Conservation (phyloP, 192 early-diverging fungal genomes). For the Phlyctochytrium planicorne region DNA sequence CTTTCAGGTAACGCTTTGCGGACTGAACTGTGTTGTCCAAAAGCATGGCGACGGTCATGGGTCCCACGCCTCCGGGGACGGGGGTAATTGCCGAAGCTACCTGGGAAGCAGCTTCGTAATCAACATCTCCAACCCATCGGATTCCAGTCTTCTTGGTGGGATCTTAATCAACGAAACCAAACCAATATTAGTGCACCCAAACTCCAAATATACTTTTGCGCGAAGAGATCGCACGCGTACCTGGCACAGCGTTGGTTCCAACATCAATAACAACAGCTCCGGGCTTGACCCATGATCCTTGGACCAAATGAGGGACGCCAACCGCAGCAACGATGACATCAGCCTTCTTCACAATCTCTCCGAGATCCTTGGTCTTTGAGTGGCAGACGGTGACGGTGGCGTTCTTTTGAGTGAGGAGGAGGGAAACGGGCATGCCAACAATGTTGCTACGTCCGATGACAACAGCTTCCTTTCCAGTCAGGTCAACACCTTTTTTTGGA, state of each 20-base stretch:
- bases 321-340: constrained; percentile 93
- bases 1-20: constrained; percentile 69
- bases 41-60: constrained; percentile 99
- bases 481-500: constrained; percentile 61
- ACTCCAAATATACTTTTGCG: background rate
- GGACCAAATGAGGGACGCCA: constrained; percentile 75
- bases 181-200: background rate
- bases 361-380: constrained; percentile 74
- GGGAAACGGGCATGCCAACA: constrained; percentile 85
- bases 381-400: constrained; percentile 97
- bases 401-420: constrained; percentile 75
- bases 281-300: constrained; percentile 92
- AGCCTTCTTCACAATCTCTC: constrained; percentile 71
- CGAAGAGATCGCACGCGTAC: constrained; percentile 26
- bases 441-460: constrained; percentile 97
- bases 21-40: constrained; percentile 83
- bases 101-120: constrained; percentile 66
- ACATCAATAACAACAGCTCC: constrained; percentile 96
- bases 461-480: constrained; percentile 87
- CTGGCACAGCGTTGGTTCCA: constrained; percentile 85
- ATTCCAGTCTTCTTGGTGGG: constrained; percentile 85
- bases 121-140: constrained; percentile 93
- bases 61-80: constrained; percentile 98
- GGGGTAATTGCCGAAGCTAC: constrained; percentile 87
- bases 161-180: constrained; percentile 52